Conservation (phyloP, 345 rosid species). For the Eucalyptus lansdowneana region DNA sequence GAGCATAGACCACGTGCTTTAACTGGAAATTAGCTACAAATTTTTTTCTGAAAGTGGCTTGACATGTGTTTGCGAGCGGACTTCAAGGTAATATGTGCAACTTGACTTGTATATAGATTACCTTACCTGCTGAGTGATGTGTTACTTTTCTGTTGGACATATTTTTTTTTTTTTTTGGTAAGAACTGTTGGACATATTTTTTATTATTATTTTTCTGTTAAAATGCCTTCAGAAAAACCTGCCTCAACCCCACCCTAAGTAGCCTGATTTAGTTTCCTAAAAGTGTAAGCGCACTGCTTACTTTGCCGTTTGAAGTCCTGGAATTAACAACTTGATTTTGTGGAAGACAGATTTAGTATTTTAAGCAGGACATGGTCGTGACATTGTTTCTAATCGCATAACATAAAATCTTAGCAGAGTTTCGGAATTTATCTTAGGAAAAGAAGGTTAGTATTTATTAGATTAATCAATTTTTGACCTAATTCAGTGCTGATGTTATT, state of each 20-base stretch:
- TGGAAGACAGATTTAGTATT: not conserved
- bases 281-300: not conserved
- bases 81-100: not conserved
- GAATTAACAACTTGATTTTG: not conserved
- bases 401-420: not conserved
- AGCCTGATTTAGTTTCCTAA: not conserved
- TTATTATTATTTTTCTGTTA: not conserved
- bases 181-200: not conserved
- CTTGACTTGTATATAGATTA: not conserved
- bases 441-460: not conserved
- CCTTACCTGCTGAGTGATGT: not conserved
- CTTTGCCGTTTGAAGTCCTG: not conserved
- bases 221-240: not conserved
- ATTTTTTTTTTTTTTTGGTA: too few relatives aligned
- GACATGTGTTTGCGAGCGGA: not conserved
- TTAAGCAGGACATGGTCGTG: not conserved
- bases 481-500: not conserved
- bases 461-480: not conserved
- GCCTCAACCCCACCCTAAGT: not conserved
- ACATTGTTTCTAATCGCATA: not conserved
- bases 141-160: not conserved
- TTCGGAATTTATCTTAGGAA: not conserved
- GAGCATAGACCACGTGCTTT: slow-evolving; percentile 83
- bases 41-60: not conserved
- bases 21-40: slow-evolving; percentile 40